Percentiles rank a stretch among this genome's conserved stretches.
These are phyloP conservation scores for Talaromyces sp. DNA, from an alignment of 2,329 filamentous ascomycete genomes.

Conservation along the genomic window DNA sequence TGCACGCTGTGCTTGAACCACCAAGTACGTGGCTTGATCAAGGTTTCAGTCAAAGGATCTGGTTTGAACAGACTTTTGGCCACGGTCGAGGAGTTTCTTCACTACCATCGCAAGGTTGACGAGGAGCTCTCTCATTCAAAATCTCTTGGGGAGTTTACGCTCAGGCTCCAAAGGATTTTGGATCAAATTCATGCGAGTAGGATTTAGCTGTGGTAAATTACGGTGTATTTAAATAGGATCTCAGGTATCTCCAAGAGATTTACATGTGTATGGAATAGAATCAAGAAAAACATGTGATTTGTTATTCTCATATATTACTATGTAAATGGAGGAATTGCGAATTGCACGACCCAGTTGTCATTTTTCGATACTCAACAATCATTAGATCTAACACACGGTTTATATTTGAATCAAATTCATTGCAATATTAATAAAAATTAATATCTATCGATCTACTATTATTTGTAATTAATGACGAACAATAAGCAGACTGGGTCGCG, in stretches of 20 bases:
- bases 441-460: no score
- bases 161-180: constrained; percentile 50
- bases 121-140: constrained; percentile 35
- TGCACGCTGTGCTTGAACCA: constrained; percentile 68
- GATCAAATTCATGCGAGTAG: constrained; percentile 32
- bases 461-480: not conserved
- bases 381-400: no score
- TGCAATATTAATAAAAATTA: no score
- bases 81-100: constrained; percentile 59
- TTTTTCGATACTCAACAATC: no score
- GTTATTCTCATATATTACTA: not conserved
- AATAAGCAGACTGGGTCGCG: not conserved
- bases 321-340: no score
- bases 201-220: no score
- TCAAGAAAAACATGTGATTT: not conserved
- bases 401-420: no score
- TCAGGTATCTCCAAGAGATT: not conserved
- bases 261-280: not conserved
- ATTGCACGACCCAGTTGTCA: no score
- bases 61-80: constrained; percentile 49
- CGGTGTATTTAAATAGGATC: not conserved
- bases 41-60: constrained; percentile 39
- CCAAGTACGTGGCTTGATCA: constrained; percentile 40
- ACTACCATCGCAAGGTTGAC: constrained; percentile 57
- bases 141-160: constrained; percentile 48